Percentiles rank a stretch among this genome's conserved stretches.
These are phyloP conservation scores for Fusarium setosum DNA, from an alignment of 2,329 filamentous ascomycete genomes.

Conservation along the genomic window DNA sequence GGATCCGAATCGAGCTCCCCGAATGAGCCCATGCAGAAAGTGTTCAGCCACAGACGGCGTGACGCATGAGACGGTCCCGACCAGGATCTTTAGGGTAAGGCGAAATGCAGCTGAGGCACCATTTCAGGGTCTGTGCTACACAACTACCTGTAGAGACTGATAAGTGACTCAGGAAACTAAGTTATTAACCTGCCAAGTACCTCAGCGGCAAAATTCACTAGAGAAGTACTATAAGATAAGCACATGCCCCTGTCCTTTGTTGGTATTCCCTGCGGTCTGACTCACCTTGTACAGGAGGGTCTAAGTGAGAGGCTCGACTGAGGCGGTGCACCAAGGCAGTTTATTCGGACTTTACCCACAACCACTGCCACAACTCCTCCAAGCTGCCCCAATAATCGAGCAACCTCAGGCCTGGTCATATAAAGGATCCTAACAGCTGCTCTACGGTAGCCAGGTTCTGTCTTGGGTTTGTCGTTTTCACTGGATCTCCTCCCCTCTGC, in stretches of 20 bases:
- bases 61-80: conserved; percentile 11
- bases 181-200: neutral
- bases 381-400: conserved; percentile 9
- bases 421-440: conserved; percentile 11
- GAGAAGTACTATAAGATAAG: neutral
- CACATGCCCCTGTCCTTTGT: neutral
- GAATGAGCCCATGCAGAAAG: neutral
- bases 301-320: conserved; percentile 15
- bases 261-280: conserved; percentile 28
- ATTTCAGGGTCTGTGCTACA: too few species aligned
- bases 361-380: conserved; percentile 20
- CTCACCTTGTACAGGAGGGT: conserved; percentile 26
- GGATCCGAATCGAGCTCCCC: too few species aligned
- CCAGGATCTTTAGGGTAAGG: conserved; percentile 28
- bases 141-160: too few species aligned
- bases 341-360: conserved; percentile 27
- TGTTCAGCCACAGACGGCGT: conserved; percentile 4
- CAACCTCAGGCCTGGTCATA: conserved; percentile 1
- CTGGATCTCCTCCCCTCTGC: neutral
- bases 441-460: neutral
- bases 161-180: conserved; percentile 18
- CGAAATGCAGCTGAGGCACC: neutral
- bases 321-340: conserved; percentile 44
- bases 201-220: neutral
- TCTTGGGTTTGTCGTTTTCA: neutral